Percentiles rank a stretch among this genome's conserved stretches.
phyloP scores from a whole-genome alignment of 208 protist species.

The Naegleria lovaniensis region DNA sequence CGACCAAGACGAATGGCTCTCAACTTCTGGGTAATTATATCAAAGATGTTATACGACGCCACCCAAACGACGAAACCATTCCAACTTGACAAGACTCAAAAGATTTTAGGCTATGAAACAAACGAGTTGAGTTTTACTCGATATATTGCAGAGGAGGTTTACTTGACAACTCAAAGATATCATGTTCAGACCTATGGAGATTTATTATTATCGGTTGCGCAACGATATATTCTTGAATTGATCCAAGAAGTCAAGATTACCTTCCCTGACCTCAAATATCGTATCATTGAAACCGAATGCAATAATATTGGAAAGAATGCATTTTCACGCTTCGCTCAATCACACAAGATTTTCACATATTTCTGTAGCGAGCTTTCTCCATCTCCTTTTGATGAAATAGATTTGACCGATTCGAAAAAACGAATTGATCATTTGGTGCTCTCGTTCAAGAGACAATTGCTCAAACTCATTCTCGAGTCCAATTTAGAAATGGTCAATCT shows the following conservation, averaged over 20 bases:
- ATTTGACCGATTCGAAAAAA: background rate
- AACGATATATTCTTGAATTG: constrained; percentile 8
- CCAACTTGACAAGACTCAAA: background rate
- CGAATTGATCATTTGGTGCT: background rate
- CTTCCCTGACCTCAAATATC: background rate
- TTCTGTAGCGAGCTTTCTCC: background rate
- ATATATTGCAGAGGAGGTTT: background rate
- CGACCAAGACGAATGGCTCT: background rate
- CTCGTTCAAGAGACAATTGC: background rate
- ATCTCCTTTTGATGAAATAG: background rate
- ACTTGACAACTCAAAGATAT: background rate
- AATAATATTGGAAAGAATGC: constrained; percentile 5
- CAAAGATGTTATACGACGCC: background rate
- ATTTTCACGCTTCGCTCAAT: background rate
- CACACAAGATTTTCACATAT: background rate
- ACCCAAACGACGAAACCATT: background rate
- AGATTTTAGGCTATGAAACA: constrained; percentile 1
- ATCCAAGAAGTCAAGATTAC: background rate
- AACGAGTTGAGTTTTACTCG: background rate
- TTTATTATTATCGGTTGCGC: background rate
- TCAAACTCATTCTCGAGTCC: background rate
- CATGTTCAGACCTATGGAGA: constrained; percentile 11
- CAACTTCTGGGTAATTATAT: constrained; percentile 13
- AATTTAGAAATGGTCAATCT: background rate
- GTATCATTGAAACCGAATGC: background rate